phyloP scores from a whole-genome alignment of 2,329 filamentous ascomycete genomes.

The Cyphellophora attinorum region DNA sequence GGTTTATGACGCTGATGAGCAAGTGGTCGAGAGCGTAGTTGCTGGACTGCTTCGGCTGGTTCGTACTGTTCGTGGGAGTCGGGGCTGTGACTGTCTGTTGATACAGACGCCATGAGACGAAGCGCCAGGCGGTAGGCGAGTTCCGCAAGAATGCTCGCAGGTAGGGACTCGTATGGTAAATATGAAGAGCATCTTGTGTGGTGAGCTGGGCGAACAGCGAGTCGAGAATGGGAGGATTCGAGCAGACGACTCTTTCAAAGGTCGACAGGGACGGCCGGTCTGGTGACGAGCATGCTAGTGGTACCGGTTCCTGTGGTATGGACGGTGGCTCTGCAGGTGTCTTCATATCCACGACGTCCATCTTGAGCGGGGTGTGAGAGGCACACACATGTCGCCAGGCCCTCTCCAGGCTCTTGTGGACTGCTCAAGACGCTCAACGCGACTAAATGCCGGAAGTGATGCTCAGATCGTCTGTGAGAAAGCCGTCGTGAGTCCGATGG shows the following conservation, averaged over 20 bases:
- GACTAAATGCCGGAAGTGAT: too few species aligned
- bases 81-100: conserved; percentile 26
- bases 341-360: too few species aligned
- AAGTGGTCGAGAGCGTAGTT: conserved; percentile 51
- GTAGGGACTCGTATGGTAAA: conserved; percentile 49
- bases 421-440: too few species aligned
- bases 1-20: conserved; percentile 45
- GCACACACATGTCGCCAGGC: too few species aligned
- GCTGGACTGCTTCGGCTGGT: conserved; percentile 39
- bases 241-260: conserved; percentile 47
- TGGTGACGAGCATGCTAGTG: too few species aligned
- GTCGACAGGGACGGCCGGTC: conserved; percentile 21
- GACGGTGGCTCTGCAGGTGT: too few species aligned
- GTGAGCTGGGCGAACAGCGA: conserved; percentile 49
- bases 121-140: conserved; percentile 53
- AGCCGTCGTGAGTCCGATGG: too few species aligned
- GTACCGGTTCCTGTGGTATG: too few species aligned
- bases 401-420: too few species aligned
- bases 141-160: conserved; percentile 43
- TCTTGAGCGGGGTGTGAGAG: too few species aligned
- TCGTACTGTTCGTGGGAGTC: conserved; percentile 17
- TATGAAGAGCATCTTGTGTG: conserved; percentile 45
- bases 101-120: conserved; percentile 48
- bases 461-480: too few species aligned
- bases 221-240: conserved; percentile 49